Percentiles rank a stretch among this genome's conserved stretches.
These are phyloP conservation scores for Leishmania mexicana DNA, from an alignment of 208 protist genomes.

Conservation along the genomic window DNA sequence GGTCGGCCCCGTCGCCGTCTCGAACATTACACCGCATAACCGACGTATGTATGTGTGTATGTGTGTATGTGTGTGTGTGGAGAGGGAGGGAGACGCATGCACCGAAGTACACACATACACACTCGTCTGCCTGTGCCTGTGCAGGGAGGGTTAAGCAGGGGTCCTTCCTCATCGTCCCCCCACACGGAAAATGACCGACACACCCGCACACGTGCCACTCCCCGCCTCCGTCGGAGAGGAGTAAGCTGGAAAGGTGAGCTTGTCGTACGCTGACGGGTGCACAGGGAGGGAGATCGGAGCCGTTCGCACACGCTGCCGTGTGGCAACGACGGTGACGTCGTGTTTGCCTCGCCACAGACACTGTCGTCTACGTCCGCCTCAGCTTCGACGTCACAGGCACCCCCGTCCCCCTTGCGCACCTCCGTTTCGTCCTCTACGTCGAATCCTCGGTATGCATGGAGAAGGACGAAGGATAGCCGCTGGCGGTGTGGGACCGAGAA, in stretches of 20 bases:
- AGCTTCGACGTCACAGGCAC: not conserved
- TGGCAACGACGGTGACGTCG: not conserved
- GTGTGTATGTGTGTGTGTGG: not conserved
- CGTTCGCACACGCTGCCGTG: slow-evolving; percentile 17
- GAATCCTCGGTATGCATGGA: not conserved
- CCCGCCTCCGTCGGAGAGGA: not conserved
- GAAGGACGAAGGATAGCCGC: not conserved
- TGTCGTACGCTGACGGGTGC: not conserved
- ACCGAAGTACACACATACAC: not conserved
- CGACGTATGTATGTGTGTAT: not conserved
- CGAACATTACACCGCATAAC: not conserved
- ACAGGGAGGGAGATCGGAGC: slow-evolving; percentile 13
- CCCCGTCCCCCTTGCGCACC: not conserved
- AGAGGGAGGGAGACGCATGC: no score
- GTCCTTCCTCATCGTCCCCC: no score
- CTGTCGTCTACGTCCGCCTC: not conserved
- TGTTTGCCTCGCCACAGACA: not conserved
- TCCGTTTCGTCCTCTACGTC: not conserved
- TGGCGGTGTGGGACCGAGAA: not conserved
- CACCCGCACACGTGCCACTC: not conserved
- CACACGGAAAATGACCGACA: not conserved
- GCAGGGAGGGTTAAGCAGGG: not conserved
- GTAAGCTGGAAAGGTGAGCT: not conserved
- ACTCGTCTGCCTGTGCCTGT: not conserved
- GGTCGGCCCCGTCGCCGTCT: not conserved